Evolutionary conservation across 2,329 filamentous ascomycete genomes (phyloP), one percentile per base, ranked within the genome.

Genomic region (Fusarium torreyae): DNA sequence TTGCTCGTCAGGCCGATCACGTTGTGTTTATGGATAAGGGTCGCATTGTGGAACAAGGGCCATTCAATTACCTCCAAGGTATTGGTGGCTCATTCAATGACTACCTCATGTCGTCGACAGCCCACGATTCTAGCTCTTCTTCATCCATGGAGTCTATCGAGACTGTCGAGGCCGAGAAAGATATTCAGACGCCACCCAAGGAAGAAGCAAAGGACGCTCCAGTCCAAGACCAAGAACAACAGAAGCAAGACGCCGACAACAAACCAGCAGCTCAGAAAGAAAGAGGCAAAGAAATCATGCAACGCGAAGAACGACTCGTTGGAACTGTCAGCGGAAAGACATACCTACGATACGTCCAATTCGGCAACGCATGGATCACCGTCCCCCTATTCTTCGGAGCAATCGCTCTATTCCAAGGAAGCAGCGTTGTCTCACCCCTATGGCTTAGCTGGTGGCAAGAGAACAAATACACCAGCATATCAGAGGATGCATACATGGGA

Each of bases 381-480:
- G 52, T 42, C 1, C 64, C 64, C 26, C 57, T 68, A 1, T 61
- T 68, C 1, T 22, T 65, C 2, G 17, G 45, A 0, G 68, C 64
- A 1, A 68, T 68, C 17, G 11, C 50, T 1, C 46, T 68, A 14
- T 68, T 59, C 1, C 64, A 68, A 34, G 64, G 64, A 5, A 58
- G 57, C 9, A 68, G 64, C 4, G 50, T 68, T 2, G 64, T 68
- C 3, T 68, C 64, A 3, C 64, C 64, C 0, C 64, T 68, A 0
- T 68, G 64, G 64, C 39, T 68, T 1, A 65, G 64, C 39, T 68
- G 64, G 64, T 68, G 64, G 64, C 64, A 68, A 3, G 48, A 59
- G 18, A 65, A 18, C 1, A 33, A 68, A 13, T 68, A 68, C 20
- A 2, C 9, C 5, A 33, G 38, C 2, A 68, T 68, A 2, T 51